phyloP scores from a whole-genome alignment of 1,284 basidiomycete genomes.

The Melanopsichium pennsylvanicum region DNA sequence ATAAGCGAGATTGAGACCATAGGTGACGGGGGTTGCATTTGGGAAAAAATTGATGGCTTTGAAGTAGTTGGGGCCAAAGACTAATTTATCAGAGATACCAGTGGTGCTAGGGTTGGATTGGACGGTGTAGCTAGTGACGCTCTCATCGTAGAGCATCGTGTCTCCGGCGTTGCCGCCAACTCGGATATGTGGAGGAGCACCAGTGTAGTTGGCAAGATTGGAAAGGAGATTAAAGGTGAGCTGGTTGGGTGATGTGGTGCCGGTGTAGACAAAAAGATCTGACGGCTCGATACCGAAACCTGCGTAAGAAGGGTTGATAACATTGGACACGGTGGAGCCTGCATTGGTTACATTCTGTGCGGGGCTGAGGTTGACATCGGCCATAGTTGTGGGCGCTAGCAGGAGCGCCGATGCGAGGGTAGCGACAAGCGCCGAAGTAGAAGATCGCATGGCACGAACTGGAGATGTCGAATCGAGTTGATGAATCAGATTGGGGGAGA shows the following conservation, averaged over 20 bases:
- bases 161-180: constrained; percentile 54
- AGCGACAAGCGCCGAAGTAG: constrained; percentile 30
- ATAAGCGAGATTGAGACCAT: constrained; percentile 53
- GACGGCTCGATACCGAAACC: constrained; percentile 58
- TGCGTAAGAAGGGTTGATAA: constrained; percentile 47
- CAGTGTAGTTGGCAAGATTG: constrained; percentile 53
- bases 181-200: constrained; percentile 50
- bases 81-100: constrained; percentile 25
- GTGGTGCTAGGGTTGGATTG: constrained; percentile 26
- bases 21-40: constrained; percentile 49
- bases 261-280: constrained; percentile 49
- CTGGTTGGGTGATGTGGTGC: constrained; percentile 30
- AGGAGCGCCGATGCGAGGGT: constrained; percentile 23
- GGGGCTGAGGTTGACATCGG: constrained; percentile 30
- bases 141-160: constrained; percentile 39
- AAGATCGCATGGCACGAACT: constrained; percentile 16
- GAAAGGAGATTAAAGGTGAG: constrained; percentile 49
- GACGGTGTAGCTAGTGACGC: constrained; percentile 15
- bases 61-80: constrained; percentile 48
- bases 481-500: too few relatives aligned
- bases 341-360: constrained; percentile 15
- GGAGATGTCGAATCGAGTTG: neutral
- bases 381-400: constrained; percentile 4
- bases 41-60: constrained; percentile 39
- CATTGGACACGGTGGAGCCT: constrained; percentile 35